These are phyloP conservation scores for Mortierella antarctica DNA, from an alignment of 192 early-diverging fungal species.

Conservation along the genomic window DNA sequence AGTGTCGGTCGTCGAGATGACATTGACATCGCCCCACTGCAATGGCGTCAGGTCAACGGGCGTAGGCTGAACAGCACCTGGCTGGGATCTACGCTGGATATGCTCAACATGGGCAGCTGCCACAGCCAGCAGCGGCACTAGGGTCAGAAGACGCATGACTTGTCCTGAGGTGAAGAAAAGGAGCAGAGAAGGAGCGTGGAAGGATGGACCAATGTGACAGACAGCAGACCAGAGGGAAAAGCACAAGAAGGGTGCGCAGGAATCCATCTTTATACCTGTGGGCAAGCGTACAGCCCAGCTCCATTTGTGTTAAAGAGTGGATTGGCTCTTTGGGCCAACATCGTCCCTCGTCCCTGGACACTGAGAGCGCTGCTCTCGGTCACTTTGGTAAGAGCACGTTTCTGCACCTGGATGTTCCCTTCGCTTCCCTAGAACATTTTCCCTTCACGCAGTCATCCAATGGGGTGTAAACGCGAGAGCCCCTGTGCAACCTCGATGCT, in stretches of 20 bases:
- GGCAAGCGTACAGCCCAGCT: too few relatives aligned
- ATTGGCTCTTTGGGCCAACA: not conserved
- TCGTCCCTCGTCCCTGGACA: not conserved
- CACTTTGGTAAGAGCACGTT: conserved; percentile 3
- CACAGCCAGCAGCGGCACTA: conserved; percentile 36
- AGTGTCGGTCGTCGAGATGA: conserved; percentile 58
- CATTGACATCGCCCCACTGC: conserved; percentile 63
- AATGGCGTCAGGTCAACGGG: conserved; percentile 74
- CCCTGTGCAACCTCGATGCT: not conserved
- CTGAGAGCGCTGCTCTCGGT: not conserved
- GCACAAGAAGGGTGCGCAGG: too few relatives aligned
- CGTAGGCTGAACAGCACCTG: conserved; percentile 77
- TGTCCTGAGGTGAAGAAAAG: conserved; percentile 3
- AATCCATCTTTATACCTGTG: too few relatives aligned
- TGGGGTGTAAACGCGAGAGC: conserved; percentile 6
- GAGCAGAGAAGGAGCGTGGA: not conserved
- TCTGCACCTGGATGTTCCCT: conserved; percentile 8
- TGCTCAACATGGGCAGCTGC: conserved; percentile 32
- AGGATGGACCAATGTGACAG: conserved; percentile 11
- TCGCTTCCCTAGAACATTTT: not conserved
- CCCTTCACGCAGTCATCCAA: conserved; percentile 1
- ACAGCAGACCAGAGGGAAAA: not conserved
- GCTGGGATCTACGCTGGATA: conserved; percentile 58
- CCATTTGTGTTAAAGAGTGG: not conserved
- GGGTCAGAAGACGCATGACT: conserved; percentile 31